phyloP scores from a whole-genome alignment of 257 asterid genomes.

The Penstemon newberryi region DNA sequence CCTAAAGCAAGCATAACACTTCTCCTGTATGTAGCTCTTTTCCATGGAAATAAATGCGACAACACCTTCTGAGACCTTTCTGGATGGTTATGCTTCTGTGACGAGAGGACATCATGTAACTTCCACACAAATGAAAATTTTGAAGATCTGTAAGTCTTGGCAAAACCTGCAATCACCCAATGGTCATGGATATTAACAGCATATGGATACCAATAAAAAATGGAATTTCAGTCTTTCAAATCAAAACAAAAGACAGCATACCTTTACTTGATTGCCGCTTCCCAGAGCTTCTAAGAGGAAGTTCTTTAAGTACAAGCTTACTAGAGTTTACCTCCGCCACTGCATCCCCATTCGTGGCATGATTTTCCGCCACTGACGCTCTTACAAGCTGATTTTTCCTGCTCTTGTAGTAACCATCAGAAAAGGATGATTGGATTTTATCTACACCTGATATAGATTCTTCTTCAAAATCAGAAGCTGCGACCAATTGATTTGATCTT shows the following conservation, averaged over 20 bases:
- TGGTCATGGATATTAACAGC: background rate
- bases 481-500: conserved; percentile 80
- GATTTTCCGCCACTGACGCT: conserved; percentile 47
- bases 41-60: conserved; percentile 66
- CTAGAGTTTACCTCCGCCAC: conserved; percentile 23
- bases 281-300: conserved; percentile 33
- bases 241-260: background rate
- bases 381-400: conserved; percentile 85
- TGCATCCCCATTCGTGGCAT: conserved; percentile 38
- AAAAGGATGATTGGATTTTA: conserved; percentile 40
- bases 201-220: too few species aligned
- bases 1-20: conserved; percentile 44
- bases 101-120: conserved; percentile 45
- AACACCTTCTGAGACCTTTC: conserved; percentile 45
- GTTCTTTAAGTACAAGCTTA: conserved; percentile 27
- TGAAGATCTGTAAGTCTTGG: conserved; percentile 44
- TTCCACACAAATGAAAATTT: conserved; percentile 80
- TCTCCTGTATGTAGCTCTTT: conserved; percentile 62
- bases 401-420: conserved; percentile 80
- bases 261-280: conserved; percentile 47
- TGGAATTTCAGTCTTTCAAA: background rate
- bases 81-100: conserved; percentile 46
- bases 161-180: conserved; percentile 40
- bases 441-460: conserved; percentile 32
- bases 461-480: conserved; percentile 53